Base-by-base conservation (phyloP, 73 alveolate species). In the Paramecium bursaria region DNA sequence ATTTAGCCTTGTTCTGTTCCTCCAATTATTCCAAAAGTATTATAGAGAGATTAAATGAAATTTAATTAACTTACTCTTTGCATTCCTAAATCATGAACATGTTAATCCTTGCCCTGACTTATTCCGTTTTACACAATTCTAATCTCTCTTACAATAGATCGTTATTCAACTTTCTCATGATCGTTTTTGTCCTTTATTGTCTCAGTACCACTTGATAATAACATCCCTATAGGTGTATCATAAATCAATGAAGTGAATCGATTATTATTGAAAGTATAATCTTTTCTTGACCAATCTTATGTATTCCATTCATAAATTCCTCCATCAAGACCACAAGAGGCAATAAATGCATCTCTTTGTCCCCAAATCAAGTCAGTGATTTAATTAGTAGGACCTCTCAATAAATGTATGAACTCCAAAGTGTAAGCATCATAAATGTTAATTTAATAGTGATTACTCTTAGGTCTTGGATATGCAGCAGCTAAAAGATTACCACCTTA, bases 401-500 rank as follows among this genome's bases (percentile, higher is more conserved):
- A 82, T 19, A 87, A 74, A 60, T 90, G 86, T 46, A 96, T 50
- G 10, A 93, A 86, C 75, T 93, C 94, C 49, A 97, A 86, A 10
- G 99, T 95, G 87, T 96, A 96, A 15, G 99, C 82, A 79, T 96
- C 91, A 87, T 90, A 94, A 17, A 97, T 90, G 51, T 88, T 79
- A 14, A 97, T 82, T n/a, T 61, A 79, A 50, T 79, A 79, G 35
- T 79, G 76, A 54, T 79, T 79, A 44, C 75, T 79, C 51, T 79
- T 79, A 54, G 91, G 87, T 53, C 96, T 93, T 25, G 91, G 93
- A 74, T 91, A 95, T 17, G 94, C 98, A 6, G 93, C 96, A 46
- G 98, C 98, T 23, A 97, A 92, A 44, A 90, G 49, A 80, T 97
- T 97, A 35, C 99, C 99, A 14, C 99, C 99, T 42, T 73, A 54